These are phyloP conservation scores for Arachnomyces sp. DNA, from an alignment of 2,329 filamentous ascomycete genomes.

Conservation along the genomic window DNA sequence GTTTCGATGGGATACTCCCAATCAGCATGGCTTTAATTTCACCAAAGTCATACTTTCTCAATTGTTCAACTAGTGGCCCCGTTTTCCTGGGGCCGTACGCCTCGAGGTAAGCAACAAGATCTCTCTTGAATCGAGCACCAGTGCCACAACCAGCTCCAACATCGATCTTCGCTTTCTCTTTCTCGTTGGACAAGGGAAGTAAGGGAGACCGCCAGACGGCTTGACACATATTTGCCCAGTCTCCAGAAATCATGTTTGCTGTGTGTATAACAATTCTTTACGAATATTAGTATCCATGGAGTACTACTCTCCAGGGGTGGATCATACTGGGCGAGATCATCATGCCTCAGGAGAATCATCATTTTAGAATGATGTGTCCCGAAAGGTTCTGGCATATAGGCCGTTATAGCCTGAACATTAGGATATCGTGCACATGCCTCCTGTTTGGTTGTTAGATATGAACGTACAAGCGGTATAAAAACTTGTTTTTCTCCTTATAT, in stretches of 20 bases:
- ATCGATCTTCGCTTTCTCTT: background rate
- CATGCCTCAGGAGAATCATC: conserved; percentile 72
- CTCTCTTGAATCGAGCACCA: conserved; percentile 65
- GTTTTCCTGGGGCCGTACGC: conserved; percentile 57
- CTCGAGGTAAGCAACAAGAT: conserved; percentile 64
- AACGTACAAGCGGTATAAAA: background rate
- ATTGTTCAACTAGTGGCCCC: conserved; percentile 49
- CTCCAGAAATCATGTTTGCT: conserved; percentile 80
- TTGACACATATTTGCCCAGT: conserved; percentile 86
- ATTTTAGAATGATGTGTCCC: conserved; percentile 85
- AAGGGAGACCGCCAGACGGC: conserved; percentile 70
- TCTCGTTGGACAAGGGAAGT: conserved; percentile 44
- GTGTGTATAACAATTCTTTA: conserved; percentile 68
- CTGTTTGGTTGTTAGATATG: conserved; percentile 32
- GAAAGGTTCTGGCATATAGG: conserved; percentile 75
- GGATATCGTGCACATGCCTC: conserved; percentile 52
- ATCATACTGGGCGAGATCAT: conserved; percentile 60
- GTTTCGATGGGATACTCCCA: conserved; percentile 68
- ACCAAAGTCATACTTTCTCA: conserved; percentile 62
- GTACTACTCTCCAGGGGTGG: background rate
- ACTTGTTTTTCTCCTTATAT: background rate
- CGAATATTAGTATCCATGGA: conserved; percentile 6
- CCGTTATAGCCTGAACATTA: conserved; percentile 64
- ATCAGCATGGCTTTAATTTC: conserved; percentile 62
- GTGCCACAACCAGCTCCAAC: conserved; percentile 41